Conservation (phyloP, 352 stramenopile species). For the Phytophthora palmivora region DNA sequence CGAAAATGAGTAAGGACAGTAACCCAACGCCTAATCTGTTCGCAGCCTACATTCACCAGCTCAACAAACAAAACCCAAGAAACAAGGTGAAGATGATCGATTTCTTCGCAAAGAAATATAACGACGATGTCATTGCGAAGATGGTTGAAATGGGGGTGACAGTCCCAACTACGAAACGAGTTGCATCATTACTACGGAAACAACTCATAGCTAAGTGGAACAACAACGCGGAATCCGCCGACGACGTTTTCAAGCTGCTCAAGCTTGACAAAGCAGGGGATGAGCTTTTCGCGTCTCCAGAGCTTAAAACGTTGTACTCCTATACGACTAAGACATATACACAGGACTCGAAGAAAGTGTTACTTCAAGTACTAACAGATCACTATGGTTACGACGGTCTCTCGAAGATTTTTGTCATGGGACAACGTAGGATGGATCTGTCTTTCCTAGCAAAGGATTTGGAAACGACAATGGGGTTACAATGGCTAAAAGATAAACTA, state of each 20-base stretch:
- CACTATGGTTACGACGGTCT: not conserved
- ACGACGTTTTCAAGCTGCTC: conserved; percentile 8
- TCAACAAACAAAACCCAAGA: conserved; percentile 6
- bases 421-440: not conserved
- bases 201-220: not conserved
- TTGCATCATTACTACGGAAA: not conserved
- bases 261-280: conserved; percentile 7
- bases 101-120: conserved; percentile 10
- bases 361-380: not conserved
- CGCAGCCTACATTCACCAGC: not conserved
- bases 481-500: not conserved
- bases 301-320: conserved; percentile 1
- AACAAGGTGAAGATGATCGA: conserved; percentile 7
- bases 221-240: not conserved
- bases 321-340: not conserved
- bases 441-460: not conserved
- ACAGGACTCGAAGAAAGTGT: not conserved
- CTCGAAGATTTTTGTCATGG: not conserved
- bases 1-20: not conserved
- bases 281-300: not conserved
- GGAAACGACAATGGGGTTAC: not conserved
- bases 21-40: conserved; percentile 2
- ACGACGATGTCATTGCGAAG: conserved; percentile 3
- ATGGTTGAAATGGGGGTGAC: conserved; percentile 2
- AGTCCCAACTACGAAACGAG: not conserved